Percentiles rank a stretch among this genome's conserved stretches.
phyloP scores from a whole-genome alignment of 441 rosid species.

The Gossypium trilobum region DNA sequence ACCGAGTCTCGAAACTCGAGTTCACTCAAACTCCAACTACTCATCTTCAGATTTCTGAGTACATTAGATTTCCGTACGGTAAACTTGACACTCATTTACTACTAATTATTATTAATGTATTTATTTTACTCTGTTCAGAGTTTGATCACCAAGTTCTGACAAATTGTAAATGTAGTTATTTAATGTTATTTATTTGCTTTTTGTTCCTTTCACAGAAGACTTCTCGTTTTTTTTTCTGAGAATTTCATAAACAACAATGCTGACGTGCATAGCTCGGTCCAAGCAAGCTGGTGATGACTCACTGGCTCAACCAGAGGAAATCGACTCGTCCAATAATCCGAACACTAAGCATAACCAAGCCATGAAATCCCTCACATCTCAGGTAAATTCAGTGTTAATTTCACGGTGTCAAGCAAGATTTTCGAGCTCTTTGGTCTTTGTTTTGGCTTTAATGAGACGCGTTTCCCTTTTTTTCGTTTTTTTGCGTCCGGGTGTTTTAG shows the following conservation, averaged over 20 bases:
- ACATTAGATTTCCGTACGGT: background rate
- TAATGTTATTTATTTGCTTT: background rate
- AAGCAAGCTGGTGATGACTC: conserved; percentile 75
- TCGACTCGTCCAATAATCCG: conserved; percentile 23
- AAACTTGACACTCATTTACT: background rate
- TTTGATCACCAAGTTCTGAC: background rate
- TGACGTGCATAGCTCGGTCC: conserved; percentile 87
- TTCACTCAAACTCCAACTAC: background rate
- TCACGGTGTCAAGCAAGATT: background rate
- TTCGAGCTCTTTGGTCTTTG: background rate
- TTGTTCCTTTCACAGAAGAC: background rate
- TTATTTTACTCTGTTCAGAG: background rate
- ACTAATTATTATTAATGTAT: background rate
- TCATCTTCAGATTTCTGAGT: background rate
- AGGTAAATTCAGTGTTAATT: conserved; percentile 19
- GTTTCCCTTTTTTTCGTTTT: background rate
- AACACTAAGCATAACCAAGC: conserved; percentile 29
- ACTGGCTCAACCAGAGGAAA: conserved; percentile 46
- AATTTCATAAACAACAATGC: conserved; percentile 37
- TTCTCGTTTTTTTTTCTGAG: conserved; percentile 4
- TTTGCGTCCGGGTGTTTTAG: conserved; percentile 24
- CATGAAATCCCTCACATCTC: conserved; percentile 71
- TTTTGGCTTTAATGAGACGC: background rate
- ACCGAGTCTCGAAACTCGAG: background rate
- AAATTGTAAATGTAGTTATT: background rate